Evolutionary conservation across 164 flowering plant genomes (phyloP).

Genomic region (Vitis vinifera): DNA sequence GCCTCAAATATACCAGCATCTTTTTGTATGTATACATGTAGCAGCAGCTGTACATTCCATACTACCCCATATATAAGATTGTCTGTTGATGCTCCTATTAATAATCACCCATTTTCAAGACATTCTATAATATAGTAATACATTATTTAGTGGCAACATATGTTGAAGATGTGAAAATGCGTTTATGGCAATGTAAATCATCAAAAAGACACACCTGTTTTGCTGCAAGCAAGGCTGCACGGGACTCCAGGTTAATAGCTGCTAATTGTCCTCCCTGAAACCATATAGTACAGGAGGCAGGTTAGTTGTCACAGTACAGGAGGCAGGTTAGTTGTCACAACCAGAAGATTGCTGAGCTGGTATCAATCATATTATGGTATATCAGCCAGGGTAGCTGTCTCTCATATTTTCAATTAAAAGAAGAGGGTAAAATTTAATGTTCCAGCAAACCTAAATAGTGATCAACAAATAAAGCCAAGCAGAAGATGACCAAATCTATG

Average conservation of each 20-base stretch:
- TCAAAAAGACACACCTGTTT: conserved; percentile 40
- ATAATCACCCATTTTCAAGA: too few relatives aligned
- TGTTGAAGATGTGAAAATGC: not conserved
- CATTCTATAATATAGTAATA: not conserved
- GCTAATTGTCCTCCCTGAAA: conserved; percentile 87
- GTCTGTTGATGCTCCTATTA: too few relatives aligned
- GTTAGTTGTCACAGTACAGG: conserved; percentile 1
- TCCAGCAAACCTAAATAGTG: too few relatives aligned
- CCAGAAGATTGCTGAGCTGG: not conserved
- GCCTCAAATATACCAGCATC: too few relatives aligned
- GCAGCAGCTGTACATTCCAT: too few relatives aligned
- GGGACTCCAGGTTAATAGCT: conserved; percentile 65
- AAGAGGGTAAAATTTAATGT: too few relatives aligned
- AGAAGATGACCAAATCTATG: too few relatives aligned
- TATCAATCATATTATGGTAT: not conserved
- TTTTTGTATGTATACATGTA: too few relatives aligned
- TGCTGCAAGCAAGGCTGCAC: conserved; percentile 78
- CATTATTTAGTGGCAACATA: not conserved
- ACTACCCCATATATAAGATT: too few relatives aligned
- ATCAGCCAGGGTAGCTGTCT: not conserved
- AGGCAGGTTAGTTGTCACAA: not conserved
- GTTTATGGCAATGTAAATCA: not conserved
- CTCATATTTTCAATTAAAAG: not conserved
- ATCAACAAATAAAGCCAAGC: too few relatives aligned
- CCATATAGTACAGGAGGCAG: conserved; percentile 7